Evolutionary conservation across 2,329 filamentous ascomycete species (phyloP).

Genomic region (Corniculantispora saksenae): DNA sequence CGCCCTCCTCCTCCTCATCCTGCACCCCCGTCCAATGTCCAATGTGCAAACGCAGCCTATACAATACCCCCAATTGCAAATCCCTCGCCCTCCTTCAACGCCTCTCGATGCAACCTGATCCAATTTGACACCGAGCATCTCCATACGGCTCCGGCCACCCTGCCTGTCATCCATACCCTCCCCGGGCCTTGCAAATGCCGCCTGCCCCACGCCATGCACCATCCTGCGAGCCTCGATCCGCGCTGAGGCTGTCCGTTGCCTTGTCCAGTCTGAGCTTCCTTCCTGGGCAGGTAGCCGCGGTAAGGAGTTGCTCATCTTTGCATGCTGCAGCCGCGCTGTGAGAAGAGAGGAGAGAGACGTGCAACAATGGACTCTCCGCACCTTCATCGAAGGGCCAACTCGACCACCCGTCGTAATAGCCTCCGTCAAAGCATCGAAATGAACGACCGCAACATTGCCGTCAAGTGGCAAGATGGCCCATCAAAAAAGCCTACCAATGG

Average conservation of each 20-base stretch:
- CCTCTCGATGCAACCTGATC: neutral
- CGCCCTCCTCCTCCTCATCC: too few relatives aligned
- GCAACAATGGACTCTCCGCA: too few relatives aligned
- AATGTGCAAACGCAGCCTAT: neutral
- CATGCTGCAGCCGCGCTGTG: neutral
- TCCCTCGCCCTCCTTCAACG: neutral
- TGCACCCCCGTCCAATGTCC: neutral
- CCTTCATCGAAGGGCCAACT: neutral
- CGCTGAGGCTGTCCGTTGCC: neutral
- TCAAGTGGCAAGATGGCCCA: neutral
- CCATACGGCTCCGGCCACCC: neutral
- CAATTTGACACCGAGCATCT: neutral
- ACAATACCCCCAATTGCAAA: neutral
- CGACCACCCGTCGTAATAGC: neutral
- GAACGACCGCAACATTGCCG: neutral
- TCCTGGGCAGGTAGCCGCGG: slow-evolving; percentile 14
- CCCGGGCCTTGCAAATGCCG: neutral
- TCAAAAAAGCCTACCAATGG: neutral
- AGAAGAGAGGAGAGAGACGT: too few relatives aligned
- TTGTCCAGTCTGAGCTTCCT: neutral
- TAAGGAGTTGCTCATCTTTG: too few relatives aligned
- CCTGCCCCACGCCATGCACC: neutral
- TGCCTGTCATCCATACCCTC: neutral
- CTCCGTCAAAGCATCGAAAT: neutral
- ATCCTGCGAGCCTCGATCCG: neutral